Evolutionary conservation across 2,329 filamentous ascomycete genomes (phyloP), one percentile per base, ranked within the genome.

Genomic region (Colletotrichum lupini): DNA sequence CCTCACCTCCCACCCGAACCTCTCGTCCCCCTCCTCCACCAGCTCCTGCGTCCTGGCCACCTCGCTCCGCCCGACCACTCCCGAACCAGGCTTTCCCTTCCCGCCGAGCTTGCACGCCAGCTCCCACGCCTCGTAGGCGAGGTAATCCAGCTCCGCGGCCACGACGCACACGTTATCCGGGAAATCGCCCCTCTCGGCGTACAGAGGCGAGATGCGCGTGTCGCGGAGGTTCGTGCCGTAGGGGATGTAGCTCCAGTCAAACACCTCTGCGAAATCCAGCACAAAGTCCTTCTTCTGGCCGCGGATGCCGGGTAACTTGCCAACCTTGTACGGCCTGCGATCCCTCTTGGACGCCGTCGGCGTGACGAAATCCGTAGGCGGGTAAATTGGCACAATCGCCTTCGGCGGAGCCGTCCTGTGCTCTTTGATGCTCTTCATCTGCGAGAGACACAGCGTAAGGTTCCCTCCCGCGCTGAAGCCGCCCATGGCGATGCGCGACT

Each of bases 381-480:
- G 82, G 74, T 87, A 89, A 56, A 87, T 79, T 3, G 84, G 79
- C 8, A 87, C 76, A 0, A 83, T 80, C 0, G 83, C 86, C 22
- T 63, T 68, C 26, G 81, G 71, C 19, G 72, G 32, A 1, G 74
- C 73, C 4, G 49, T 65, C 24, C 72, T 52, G 12, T 76, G 77
- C 3, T 76, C 77, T 37, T 78, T 77, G 42, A 88, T 75, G 16
- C 74, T 77, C 0, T 82, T 80, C 11, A 85, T 76, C 75, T 87
- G 85, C 16, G 81, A 76, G 0, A 82, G 83, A 7, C 81, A 78
- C 0, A 89, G 79, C 1, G 83, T 76, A 1, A 90, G 80, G 76
- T 87, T 89, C 2, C 83, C 88, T 30, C 88, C 88, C 0, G 87
- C 87, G 42, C 85, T 87, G 78, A 86, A 89, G 11, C 88, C 88